Percentiles rank a stretch among this genome's conserved stretches.
Evolutionary conservation across 805 yeast species (phyloP).

Genomic region (Teunomyces kruisii): DNA sequence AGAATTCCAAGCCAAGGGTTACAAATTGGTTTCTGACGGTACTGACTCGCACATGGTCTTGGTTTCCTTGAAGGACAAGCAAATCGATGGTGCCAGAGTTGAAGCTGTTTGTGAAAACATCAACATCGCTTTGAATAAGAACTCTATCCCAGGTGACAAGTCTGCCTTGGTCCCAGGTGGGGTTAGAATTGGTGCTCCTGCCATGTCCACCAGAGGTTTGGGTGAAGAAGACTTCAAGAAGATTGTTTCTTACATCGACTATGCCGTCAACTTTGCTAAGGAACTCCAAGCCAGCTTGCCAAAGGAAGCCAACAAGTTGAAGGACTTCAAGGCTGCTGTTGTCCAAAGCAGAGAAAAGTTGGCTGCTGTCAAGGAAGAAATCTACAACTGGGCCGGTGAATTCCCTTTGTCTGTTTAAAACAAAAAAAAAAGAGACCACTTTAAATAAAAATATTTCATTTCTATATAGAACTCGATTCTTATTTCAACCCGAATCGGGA

Average conservation of each 20-base stretch:
- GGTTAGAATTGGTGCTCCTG: constrained; percentile 95
- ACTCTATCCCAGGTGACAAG: constrained; percentile 94
- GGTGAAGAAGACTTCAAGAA: constrained; percentile 71
- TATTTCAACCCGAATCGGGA: constrained; percentile 1
- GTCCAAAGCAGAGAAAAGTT: constrained; percentile 67
- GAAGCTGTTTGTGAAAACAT: constrained; percentile 86
- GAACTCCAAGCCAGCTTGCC: constrained; percentile 78
- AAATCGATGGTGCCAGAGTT: constrained; percentile 93
- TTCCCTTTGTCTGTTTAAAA: constrained; percentile 56
- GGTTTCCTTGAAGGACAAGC: constrained; percentile 73
- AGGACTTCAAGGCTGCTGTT: constrained; percentile 89
- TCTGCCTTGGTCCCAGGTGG: constrained; percentile 97
- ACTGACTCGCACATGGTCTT: constrained; percentile 93
- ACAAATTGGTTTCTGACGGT: constrained; percentile 83
- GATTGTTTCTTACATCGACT: constrained; percentile 78
- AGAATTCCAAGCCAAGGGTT: constrained; percentile 64
- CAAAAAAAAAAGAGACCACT: constrained; percentile 7
- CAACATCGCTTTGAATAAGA: constrained; percentile 94
- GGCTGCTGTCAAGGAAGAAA: constrained; percentile 67
- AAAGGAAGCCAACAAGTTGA: constrained; percentile 89
- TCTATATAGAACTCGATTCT: constrained; percentile 4
- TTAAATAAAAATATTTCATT: constrained; percentile 16
- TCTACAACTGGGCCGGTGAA: constrained; percentile 87
- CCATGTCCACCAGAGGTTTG: constrained; percentile 97
- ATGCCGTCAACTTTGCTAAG: constrained; percentile 76